These are phyloP conservation scores for Dothideomycetes sp. DNA, from an alignment of 2,329 filamentous ascomycete genomes.

Conservation along the genomic window DNA sequence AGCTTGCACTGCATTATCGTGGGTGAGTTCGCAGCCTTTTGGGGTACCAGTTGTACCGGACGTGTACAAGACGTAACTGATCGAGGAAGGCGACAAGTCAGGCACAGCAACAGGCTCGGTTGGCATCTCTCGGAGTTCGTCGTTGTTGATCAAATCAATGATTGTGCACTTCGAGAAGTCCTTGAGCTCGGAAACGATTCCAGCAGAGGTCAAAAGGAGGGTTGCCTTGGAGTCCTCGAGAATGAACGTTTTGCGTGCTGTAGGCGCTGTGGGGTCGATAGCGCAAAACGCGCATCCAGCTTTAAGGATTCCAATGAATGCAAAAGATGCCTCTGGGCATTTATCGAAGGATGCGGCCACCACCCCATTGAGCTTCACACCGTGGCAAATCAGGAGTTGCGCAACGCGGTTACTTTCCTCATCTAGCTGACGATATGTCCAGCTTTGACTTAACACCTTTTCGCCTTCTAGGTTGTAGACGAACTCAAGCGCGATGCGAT, in stretches of 20 bases:
- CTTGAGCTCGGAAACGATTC: conserved; percentile 5
- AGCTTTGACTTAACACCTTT: conserved; percentile 39
- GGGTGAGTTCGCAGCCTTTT: conserved; percentile 80
- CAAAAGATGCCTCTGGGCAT: conserved; percentile 71
- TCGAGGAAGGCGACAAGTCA: conserved; percentile 37
- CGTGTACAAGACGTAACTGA: conserved; percentile 78
- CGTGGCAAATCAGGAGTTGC: conserved; percentile 44
- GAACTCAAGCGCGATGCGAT: conserved; percentile 64
- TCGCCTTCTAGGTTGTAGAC: conserved; percentile 33
- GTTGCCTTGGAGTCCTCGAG: conserved; percentile 58
- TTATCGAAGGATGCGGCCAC: conserved; percentile 76
- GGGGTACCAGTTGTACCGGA: conserved; percentile 79
- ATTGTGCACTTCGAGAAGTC: conserved; percentile 22
- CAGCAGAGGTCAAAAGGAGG: conserved; percentile 45
- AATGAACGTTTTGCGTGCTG: conserved; percentile 66
- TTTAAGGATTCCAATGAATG: conserved; percentile 73
- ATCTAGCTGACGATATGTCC: conserved; percentile 68
- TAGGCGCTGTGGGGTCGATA: conserved; percentile 63
- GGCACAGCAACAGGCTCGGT: conserved; percentile 23
- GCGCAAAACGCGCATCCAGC: conserved; percentile 73
- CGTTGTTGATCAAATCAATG: conserved; percentile 31
- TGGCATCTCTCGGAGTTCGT: conserved; percentile 22
- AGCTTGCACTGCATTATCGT: conserved; percentile 79
- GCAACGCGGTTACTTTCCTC: conserved; percentile 62
- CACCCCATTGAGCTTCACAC: conserved; percentile 46